These are phyloP conservation scores for Calonectria henricotiae DNA, from an alignment of 2,329 filamentous ascomycete species.

Conservation along the genomic window DNA sequence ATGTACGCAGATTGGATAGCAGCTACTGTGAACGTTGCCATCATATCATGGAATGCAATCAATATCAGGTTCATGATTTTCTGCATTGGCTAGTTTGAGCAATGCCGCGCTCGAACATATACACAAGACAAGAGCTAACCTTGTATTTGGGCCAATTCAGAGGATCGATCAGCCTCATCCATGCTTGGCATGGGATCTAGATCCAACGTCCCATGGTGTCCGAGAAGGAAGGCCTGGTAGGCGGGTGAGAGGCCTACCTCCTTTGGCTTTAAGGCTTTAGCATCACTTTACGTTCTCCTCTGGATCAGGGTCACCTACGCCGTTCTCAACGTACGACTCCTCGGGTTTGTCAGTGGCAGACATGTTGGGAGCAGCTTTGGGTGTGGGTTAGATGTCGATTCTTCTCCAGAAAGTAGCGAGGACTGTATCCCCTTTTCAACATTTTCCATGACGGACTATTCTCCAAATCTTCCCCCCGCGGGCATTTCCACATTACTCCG, in stretches of 20 bases:
- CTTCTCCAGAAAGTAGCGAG: background rate
- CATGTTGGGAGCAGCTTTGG: conserved; percentile 4
- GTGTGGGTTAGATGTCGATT: background rate
- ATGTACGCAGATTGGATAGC: conserved; percentile 71
- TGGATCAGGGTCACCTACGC: conserved; percentile 9
- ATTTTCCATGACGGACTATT: background rate
- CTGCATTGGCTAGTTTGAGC: conserved; percentile 51
- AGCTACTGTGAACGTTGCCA: conserved; percentile 71
- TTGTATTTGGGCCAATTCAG: conserved; percentile 33
- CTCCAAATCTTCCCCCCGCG: conserved; percentile 24
- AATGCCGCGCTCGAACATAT: background rate
- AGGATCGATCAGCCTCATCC: conserved; percentile 31
- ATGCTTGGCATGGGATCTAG: conserved; percentile 37
- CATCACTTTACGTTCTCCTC: background rate
- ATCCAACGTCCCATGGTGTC: conserved; percentile 27
- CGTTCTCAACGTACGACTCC: conserved; percentile 31
- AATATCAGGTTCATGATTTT: conserved; percentile 69
- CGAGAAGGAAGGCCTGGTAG: conserved; percentile 26
- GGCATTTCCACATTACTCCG: conserved; percentile 30
- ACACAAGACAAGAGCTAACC: background rate
- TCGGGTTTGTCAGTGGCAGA: conserved; percentile 31
- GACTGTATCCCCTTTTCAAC: conserved; percentile 20
- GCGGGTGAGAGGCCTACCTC: conserved; percentile 8
- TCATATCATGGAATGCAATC: conserved; percentile 72
- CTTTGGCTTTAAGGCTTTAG: conserved; percentile 19